phyloP scores from a whole-genome alignment of 345 rosid species.

The Aethionema arabicum region DNA sequence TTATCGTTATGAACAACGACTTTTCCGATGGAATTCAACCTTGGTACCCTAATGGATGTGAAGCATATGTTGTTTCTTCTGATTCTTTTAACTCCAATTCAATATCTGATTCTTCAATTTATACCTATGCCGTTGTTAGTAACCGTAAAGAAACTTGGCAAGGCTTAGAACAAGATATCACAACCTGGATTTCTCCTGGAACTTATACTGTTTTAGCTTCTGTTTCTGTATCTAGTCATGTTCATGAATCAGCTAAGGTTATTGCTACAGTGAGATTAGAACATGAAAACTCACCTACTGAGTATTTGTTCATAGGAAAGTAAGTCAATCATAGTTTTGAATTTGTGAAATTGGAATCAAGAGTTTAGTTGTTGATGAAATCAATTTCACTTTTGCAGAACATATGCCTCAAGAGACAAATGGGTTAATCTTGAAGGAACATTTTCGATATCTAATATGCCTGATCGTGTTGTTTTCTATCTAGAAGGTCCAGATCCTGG shows the following conservation, averaged over 20 bases:
- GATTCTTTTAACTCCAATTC: slow-evolving; percentile 42
- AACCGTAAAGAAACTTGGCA: slow-evolving; percentile 87
- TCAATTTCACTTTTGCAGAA: slow-evolving; percentile 43
- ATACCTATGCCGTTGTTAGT: slow-evolving; percentile 66
- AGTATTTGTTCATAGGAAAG: slow-evolving; percentile 72
- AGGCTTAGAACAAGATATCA: slow-evolving; percentile 91
- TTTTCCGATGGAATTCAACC: slow-evolving; percentile 66
- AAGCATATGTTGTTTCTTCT: slow-evolving; percentile 59
- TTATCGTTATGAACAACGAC: slow-evolving; percentile 64
- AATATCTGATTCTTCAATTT: slow-evolving; percentile 30
- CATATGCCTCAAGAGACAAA: slow-evolving; percentile 53
- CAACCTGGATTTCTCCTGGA: slow-evolving; percentile 58
- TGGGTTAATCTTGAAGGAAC: slow-evolving; percentile 82
- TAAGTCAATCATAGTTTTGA: slow-evolving; percentile 35
- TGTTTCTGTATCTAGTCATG: slow-evolving; percentile 69
- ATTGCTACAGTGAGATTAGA: slow-evolving; percentile 75
- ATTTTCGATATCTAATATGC: slow-evolving; percentile 62
- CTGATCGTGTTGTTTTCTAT: slow-evolving; percentile 66
- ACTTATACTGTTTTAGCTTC: slow-evolving; percentile 61
- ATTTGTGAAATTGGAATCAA: slow-evolving; percentile 2
- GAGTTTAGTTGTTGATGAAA: slow-evolving; percentile 15
- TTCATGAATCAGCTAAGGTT: slow-evolving; percentile 59
- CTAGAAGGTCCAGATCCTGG: slow-evolving; percentile 94
- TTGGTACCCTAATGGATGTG: slow-evolving; percentile 83
- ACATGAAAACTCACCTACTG: slow-evolving; percentile 47